These are phyloP conservation scores for Bryoerythrophyllum caledonicum DNA, from an alignment of 225 moss, liverwort and hornwort genomes.

Conservation along the genomic window DNA sequence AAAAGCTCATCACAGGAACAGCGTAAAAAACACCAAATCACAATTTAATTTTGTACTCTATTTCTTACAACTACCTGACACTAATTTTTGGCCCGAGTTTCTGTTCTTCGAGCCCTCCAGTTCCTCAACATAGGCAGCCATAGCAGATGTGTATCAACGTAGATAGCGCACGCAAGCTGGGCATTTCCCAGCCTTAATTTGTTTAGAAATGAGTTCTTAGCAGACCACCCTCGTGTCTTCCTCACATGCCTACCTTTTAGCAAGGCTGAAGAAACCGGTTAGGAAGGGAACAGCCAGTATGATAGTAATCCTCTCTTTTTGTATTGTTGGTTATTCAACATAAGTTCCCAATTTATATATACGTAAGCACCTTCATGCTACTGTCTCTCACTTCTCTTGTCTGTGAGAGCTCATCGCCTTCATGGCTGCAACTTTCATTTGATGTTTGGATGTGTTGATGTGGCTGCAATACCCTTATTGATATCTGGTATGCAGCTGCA, in stretches of 20 bases:
- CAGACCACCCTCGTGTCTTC: constrained; percentile 20
- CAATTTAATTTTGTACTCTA: constrained; percentile 36
- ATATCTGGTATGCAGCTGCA: not conserved
- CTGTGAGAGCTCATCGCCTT: not conserved
- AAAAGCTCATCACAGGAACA: constrained; percentile 86
- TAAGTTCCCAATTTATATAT: constrained; percentile 11
- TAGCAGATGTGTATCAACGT: constrained; percentile 9
- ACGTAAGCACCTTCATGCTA: not conserved
- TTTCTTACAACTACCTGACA: not conserved
- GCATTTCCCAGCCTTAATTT: not conserved
- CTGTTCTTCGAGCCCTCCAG: constrained; percentile 13
- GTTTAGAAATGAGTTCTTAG: not conserved
- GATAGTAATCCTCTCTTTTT: constrained; percentile 6
- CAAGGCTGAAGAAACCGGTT: constrained; percentile 25
- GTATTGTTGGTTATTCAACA: constrained; percentile 9
- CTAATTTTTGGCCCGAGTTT: constrained; percentile 23
- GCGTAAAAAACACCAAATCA: constrained; percentile 40
- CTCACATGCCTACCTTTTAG: constrained; percentile 13
- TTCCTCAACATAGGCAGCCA: constrained; percentile 7
- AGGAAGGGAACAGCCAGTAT: constrained; percentile 19
- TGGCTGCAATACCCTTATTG: not conserved
- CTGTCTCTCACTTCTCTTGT: not conserved
- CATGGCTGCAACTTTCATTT: not conserved
- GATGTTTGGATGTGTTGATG: not conserved
- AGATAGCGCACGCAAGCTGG: not conserved